Conservation (phyloP, 257 asterid genomes). For the Leptodermis oblonga region DNA sequence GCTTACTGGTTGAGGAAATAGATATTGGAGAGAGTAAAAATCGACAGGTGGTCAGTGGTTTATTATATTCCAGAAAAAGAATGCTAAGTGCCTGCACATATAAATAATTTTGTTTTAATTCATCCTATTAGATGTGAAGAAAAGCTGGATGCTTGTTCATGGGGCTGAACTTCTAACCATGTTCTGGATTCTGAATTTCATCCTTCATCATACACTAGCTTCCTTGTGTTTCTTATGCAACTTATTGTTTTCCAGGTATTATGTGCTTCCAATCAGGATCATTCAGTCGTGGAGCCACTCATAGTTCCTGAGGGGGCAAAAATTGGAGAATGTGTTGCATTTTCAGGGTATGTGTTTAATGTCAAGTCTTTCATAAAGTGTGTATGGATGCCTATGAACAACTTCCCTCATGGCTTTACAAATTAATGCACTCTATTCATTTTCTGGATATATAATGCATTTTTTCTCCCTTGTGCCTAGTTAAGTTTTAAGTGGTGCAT, state of each 20-base stretch:
- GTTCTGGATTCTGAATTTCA: too few relatives aligned
- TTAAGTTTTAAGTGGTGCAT: background rate
- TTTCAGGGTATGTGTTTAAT: constrained; percentile 54
- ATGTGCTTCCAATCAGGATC: constrained; percentile 84
- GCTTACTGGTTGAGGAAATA: too few relatives aligned
- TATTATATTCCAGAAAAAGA: too few relatives aligned
- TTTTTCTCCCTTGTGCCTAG: background rate
- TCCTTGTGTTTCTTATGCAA: constrained; percentile 7
- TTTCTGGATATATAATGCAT: background rate
- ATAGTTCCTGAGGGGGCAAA: constrained; percentile 78
- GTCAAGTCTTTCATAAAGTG: background rate
- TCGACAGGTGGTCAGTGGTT: too few relatives aligned
- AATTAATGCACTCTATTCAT: background rate
- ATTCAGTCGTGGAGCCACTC: constrained; percentile 75
- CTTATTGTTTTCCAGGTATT: constrained; percentile 47
- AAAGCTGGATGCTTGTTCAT: too few relatives aligned
- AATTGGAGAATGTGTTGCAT: constrained; percentile 65
- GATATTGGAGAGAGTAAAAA: too few relatives aligned
- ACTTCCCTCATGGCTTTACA: background rate
- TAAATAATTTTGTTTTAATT: too few relatives aligned
- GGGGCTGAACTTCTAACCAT: too few relatives aligned
- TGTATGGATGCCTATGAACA: too few relatives aligned
- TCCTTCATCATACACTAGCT: too few relatives aligned
- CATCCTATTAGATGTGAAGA: too few relatives aligned
- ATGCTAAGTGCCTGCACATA: too few relatives aligned